Conservation (phyloP, 805 yeast genomes). For the Alloascoidea hylecoeti region DNA sequence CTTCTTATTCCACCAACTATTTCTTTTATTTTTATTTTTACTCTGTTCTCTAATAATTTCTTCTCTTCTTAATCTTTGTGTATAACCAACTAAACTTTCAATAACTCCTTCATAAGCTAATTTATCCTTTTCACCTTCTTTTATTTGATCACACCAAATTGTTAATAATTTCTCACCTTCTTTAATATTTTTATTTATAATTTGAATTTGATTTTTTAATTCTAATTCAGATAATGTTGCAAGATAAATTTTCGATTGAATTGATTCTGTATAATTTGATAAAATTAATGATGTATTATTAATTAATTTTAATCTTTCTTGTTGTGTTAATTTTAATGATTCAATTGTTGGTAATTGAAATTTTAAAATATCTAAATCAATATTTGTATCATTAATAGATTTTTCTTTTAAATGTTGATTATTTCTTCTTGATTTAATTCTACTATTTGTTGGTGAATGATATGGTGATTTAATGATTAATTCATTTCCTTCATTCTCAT, state of each 20-base stretch:
- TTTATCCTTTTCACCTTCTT: conserved; percentile 45
- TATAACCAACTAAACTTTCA: conserved; percentile 80
- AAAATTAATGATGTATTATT: background rate
- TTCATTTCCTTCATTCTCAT: conserved; percentile 16
- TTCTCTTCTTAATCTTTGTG: conserved; percentile 50
- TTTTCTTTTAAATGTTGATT: too few species aligned
- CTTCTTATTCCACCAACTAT: background rate
- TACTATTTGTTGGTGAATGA: background rate
- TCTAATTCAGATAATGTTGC: background rate
- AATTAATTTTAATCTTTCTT: background rate
- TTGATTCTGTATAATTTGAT: background rate
- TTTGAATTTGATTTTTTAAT: background rate
- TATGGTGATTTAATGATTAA: background rate
- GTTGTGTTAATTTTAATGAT: background rate
- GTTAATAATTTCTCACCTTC: conserved; percentile 23
- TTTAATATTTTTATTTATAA: conserved; percentile 11
- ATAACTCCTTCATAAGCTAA: conserved; percentile 76
- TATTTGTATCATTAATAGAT: background rate
- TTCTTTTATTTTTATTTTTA: background rate
- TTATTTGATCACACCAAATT: conserved; percentile 37
- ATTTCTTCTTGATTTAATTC: too few species aligned
- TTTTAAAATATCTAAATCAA: background rate
- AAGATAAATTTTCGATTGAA: background rate
- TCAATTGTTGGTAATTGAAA: background rate
- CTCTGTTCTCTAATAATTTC: background rate